Base-by-base conservation (phyloP, 176 grass and related monocot species). In the Juncus inflexus region DNA sequence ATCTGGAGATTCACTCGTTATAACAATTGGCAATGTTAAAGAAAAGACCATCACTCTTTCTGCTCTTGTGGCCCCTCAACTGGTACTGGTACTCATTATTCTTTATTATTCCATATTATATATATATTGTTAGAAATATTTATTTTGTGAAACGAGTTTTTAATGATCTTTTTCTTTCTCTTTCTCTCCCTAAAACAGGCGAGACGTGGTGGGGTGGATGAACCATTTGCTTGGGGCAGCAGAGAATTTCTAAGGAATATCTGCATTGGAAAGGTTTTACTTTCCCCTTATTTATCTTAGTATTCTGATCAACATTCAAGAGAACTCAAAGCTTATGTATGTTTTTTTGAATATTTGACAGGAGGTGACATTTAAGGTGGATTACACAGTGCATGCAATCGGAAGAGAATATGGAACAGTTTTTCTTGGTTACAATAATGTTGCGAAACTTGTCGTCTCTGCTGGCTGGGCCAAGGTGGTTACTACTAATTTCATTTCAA, bases 151-250 rank as follows among this genome's bases (percentile, higher is more conserved):
- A 28, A 28, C 1, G 19, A 28, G 19, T 28, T 28, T 28, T 28
- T 28, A 28, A 28, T 28, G 19, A 28, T 65, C 37, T 40, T 8
- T 65, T 7, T 67, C 40, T 15, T 40, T 37, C 47, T 69, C 38
- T 69, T 14, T 69, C 65, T 55, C 43, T 37, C 43, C 9, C 43
- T 69, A 11, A 41, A 55, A 37, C 62, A 99, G 95, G 95, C 95
- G 47, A 89, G 88, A 50, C 89, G 95, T 39, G 83, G 86, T 49
- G 89, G 89, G 72, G 64, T 94, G 37, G 95, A 99, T 58, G 95
- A 99, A 52, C 86, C 95, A 38, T 99, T 99, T 90, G 95, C 95
- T 62, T 99, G 95, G 95, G 80, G 83, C 41, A 99, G 95, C 73
- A 92, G 76, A 15, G 95, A 99, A 40, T 94, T 74, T 74, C 64